A percentile compares a stretch with the other conserved stretches of the same genome.
These are phyloP conservation scores for Kazachstania martiniae DNA, from an alignment of 805 yeast genomes.

Conservation along the genomic window DNA sequence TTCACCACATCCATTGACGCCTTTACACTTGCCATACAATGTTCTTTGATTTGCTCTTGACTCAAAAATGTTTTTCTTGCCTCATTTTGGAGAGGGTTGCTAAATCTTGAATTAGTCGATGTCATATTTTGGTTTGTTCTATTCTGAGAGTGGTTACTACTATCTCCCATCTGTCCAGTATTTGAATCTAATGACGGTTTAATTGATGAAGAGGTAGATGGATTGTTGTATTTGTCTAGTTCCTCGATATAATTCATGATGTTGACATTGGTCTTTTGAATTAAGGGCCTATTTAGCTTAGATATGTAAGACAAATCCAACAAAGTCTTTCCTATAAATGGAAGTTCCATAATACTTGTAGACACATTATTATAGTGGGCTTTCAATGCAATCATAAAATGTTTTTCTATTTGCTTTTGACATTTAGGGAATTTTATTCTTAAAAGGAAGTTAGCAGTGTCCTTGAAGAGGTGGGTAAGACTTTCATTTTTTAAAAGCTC, in stretches of 20 bases:
- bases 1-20: slow-evolving; percentile 20
- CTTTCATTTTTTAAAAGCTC: slow-evolving; percentile 1
- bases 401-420: slow-evolving; percentile 1
- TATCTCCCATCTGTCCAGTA: not conserved
- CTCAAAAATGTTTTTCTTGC: slow-evolving; percentile 14
- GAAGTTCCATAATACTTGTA: slow-evolving; percentile 8
- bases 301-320: slow-evolving; percentile 10
- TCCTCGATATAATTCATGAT: not conserved
- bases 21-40: slow-evolving; percentile 20
- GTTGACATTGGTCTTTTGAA: slow-evolving; percentile 9
- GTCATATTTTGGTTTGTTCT: not conserved
- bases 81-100: not conserved
- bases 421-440: slow-evolving; percentile 14
- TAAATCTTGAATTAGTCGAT: no score
- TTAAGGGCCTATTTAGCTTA: slow-evolving; percentile 9
- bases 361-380: slow-evolving; percentile 3
- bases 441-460: slow-evolving; percentile 8
- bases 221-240: slow-evolving; percentile 6
- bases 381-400: slow-evolving; percentile 6
- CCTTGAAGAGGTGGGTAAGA: slow-evolving; percentile 9
- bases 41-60: slow-evolving; percentile 22
- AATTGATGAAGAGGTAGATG: not conserved
- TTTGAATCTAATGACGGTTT: not conserved
- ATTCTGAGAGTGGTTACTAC: not conserved
- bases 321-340: slow-evolving; percentile 10